Percentiles rank a stretch among this genome's conserved stretches.
phyloP scores from a whole-genome alignment of 768 basidiomycete genomes.

The Calocybe gangraenosa region DNA sequence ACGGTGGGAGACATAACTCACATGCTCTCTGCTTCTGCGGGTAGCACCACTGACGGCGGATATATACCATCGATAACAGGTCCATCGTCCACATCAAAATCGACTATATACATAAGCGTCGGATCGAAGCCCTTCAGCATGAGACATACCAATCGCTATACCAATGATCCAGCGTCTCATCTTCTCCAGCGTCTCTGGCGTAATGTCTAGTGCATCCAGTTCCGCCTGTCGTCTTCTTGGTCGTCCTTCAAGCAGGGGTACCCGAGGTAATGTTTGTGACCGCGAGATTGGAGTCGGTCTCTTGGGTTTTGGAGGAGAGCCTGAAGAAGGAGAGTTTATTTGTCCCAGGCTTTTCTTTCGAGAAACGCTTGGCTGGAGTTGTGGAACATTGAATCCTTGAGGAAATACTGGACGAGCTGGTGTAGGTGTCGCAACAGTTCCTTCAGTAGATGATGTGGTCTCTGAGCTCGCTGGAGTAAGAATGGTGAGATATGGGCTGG shows the following conservation, averaged over 20 bases:
- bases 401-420: conserved; percentile 15
- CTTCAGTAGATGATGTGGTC: conserved; percentile 17
- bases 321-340: conserved; percentile 21
- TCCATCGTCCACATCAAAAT: conserved; percentile 87
- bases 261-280: conserved; percentile 43
- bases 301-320: conserved; percentile 15
- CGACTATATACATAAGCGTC: conserved; percentile 41
- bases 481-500: conserved; percentile 21
- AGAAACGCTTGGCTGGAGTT: conserved; percentile 12
- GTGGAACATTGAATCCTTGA: conserved; percentile 11
- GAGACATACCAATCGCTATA: conserved; percentile 53
- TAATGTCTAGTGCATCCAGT: conserved; percentile 40
- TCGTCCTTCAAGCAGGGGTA: conserved; percentile 27
- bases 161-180: conserved; percentile 67
- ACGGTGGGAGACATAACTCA: conserved; percentile 32
- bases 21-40: conserved; percentile 80
- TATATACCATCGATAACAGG: conserved; percentile 72
- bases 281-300: conserved; percentile 28
- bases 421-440: conserved; percentile 17
- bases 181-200: conserved; percentile 39
- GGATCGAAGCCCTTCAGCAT: conserved; percentile 7
- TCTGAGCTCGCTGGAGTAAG: conserved; percentile 20
- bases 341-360: conserved; percentile 19
- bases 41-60: conserved; percentile 60
- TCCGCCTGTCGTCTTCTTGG: conserved; percentile 28